Evolutionary conservation across 2,329 filamentous ascomycete genomes (phyloP).

Genomic region (Epichloe sibirici): DNA sequence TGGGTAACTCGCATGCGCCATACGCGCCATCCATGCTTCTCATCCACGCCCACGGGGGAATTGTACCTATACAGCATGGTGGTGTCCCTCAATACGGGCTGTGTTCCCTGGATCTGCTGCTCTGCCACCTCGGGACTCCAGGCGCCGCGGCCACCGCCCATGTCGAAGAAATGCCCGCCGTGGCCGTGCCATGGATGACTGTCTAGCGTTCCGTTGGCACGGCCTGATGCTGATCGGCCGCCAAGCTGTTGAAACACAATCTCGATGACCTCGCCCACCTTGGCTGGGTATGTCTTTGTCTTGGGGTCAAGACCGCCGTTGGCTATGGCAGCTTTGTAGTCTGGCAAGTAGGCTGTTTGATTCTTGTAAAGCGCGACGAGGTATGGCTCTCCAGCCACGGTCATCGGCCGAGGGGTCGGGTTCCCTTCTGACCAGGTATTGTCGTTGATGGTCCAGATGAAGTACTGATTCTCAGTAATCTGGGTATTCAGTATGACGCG

Average conservation of each 20-base stretch:
- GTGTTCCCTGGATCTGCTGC: constrained; percentile 2
- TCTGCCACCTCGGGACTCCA: constrained; percentile 4
- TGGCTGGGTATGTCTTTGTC: constrained; percentile 37
- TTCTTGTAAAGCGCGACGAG: constrained; percentile 9
- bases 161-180: constrained; percentile 7
- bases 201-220: constrained; percentile 11
- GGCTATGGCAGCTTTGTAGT: constrained; percentile 35
- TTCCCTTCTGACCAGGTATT: constrained; percentile 30
- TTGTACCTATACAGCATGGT: constrained; percentile 46
- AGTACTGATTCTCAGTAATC: neutral
- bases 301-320: constrained; percentile 42
- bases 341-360: constrained; percentile 20
- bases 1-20: constrained; percentile 38
- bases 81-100: constrained; percentile 29
- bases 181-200: constrained; percentile 10
- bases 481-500: neutral
- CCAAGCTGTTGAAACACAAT: constrained; percentile 35
- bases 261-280: constrained; percentile 43
- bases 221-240: constrained; percentile 12
- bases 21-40: constrained; percentile 43
- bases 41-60: constrained; percentile 13
- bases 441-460: constrained; percentile 16
- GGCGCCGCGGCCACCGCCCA: constrained; percentile 8
- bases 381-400: constrained; percentile 3
- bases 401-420: neutral